Evolutionary conservation across 1,139 yeast genomes (phyloP).

Genomic region (Taphrina populina): DNA sequence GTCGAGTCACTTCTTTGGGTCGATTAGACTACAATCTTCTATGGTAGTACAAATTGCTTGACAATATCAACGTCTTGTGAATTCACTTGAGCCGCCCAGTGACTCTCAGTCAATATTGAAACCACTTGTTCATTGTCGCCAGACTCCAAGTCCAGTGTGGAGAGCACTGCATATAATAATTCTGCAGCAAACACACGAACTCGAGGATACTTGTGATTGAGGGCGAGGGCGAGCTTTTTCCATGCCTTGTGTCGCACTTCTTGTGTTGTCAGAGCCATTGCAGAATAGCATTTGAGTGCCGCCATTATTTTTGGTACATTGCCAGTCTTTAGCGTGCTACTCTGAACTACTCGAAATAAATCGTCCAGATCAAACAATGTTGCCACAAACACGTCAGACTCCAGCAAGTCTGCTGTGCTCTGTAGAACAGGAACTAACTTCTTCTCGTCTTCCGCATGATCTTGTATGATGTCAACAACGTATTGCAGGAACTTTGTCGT

Average conservation of each 20-base stretch:
- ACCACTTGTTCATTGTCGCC: background rate
- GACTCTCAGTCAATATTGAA: background rate
- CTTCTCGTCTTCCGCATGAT: slow-evolving; percentile 7
- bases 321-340: slow-evolving; percentile 6
- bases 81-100: slow-evolving; percentile 1
- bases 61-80: background rate
- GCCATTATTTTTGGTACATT: slow-evolving; percentile 27
- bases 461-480: background rate
- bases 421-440: slow-evolving; percentile 16
- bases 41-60: background rate
- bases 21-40: slow-evolving; percentile 15
- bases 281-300: slow-evolving; percentile 4
- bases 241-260: slow-evolving; percentile 1
- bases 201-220: slow-evolving; percentile 14
- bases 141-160: slow-evolving; percentile 6
- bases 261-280: background rate
- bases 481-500: background rate
- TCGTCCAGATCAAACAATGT: background rate
- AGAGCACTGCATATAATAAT: slow-evolving; percentile 4
- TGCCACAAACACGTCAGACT: background rate
- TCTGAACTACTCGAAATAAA: slow-evolving; percentile 11
- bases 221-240: slow-evolving; percentile 18
- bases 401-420: slow-evolving; percentile 6
- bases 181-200: slow-evolving; percentile 25
- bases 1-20: slow-evolving; percentile 36